phyloP scores from a whole-genome alignment of 305 asterid species.

The Fraxinus sp. region DNA sequence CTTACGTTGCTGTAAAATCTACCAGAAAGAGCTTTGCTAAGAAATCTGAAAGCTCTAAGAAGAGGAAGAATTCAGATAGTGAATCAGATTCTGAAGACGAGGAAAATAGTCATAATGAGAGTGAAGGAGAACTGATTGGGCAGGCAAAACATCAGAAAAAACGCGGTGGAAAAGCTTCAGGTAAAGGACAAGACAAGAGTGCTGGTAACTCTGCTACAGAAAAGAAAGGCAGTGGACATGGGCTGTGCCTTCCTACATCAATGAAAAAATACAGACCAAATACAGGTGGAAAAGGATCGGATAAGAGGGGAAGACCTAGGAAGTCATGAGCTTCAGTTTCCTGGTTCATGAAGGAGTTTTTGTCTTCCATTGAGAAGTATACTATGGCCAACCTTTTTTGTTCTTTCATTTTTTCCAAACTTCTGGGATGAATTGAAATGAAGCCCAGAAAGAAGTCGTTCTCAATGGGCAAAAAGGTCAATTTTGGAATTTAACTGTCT shows the following conservation, averaged over 20 bases:
- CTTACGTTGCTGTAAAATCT: constrained; percentile 35
- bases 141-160: constrained; percentile 23
- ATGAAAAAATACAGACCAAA: constrained; percentile 29
- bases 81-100: constrained; percentile 60
- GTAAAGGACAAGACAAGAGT: constrained; percentile 54
- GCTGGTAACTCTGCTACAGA: constrained; percentile 36
- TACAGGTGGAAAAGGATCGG: constrained; percentile 43
- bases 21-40: constrained; percentile 39
- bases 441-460: constrained; percentile 30
- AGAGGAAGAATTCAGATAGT: constrained; percentile 65
- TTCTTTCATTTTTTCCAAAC: constrained; percentile 13
- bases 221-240: constrained; percentile 60
- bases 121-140: constrained; percentile 58
- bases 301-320: constrained; percentile 75
- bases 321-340: constrained; percentile 35
- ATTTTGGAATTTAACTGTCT: constrained; percentile 16
- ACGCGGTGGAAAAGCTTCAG: constrained; percentile 35
- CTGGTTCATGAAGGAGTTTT: constrained; percentile 13
- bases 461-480: constrained; percentile 20
- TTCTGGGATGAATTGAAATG: constrained; percentile 35
- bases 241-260: constrained; percentile 62
- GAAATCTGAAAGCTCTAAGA: constrained; percentile 48
- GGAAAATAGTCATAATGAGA: constrained; percentile 43
- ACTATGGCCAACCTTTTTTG: constrained; percentile 5
- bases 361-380: constrained; percentile 22